These are phyloP conservation scores for Diaporthe sp. DNA, from an alignment of 2,329 filamentous ascomycete species.

Conservation along the genomic window DNA sequence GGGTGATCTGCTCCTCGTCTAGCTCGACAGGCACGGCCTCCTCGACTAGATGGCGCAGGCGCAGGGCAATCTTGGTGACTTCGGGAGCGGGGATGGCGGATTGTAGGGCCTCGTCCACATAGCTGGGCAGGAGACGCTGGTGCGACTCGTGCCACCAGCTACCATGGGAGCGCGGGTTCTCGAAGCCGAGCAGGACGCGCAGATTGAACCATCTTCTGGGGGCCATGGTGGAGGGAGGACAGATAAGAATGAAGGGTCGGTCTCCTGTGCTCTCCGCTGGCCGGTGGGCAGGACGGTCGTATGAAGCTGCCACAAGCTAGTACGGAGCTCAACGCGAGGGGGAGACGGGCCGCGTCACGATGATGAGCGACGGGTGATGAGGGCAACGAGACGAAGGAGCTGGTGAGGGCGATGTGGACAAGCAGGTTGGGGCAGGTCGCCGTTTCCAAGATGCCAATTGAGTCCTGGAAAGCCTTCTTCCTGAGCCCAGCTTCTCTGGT, in stretches of 20 bases:
- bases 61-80: constrained; percentile 90
- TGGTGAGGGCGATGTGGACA: background rate
- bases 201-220: constrained; percentile 44
- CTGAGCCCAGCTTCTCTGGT: constrained; percentile 7
- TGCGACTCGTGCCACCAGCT: constrained; percentile 60
- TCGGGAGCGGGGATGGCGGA: constrained; percentile 81
- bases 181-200: constrained; percentile 52
- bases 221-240: constrained; percentile 33
- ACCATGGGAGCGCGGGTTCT: constrained; percentile 50
- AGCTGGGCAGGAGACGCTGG: constrained; percentile 71
- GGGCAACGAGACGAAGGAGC: background rate
- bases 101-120: constrained; percentile 69
- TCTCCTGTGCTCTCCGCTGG: background rate
- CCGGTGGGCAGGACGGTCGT: background rate
- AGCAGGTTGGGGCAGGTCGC: background rate
- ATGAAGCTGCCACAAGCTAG: constrained; percentile 2
- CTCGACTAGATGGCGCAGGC: constrained; percentile 91
- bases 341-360: constrained; percentile 1
- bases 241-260: background rate
- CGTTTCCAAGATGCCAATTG: constrained; percentile 9
- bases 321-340: background rate
- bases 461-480: constrained; percentile 8
- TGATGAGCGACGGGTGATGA: background rate
- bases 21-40: constrained; percentile 92
- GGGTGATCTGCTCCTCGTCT: constrained; percentile 79